phyloP scores from a whole-genome alignment of 2,329 filamentous ascomycete genomes.

The Penicillium sclerotiorum region DNA sequence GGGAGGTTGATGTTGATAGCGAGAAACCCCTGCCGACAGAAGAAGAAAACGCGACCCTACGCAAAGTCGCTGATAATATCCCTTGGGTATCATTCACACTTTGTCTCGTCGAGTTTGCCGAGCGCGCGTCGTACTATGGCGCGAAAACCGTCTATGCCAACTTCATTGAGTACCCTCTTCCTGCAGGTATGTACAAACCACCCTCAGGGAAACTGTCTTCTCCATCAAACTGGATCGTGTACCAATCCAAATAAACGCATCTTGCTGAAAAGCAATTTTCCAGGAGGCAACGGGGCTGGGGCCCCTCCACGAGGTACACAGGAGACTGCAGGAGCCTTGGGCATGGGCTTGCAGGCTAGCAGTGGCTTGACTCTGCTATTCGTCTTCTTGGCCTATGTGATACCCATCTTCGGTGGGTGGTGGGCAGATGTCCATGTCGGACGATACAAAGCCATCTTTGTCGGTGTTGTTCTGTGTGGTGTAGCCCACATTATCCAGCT shows the following conservation, averaged over 20 bases:
- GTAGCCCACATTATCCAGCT: slow-evolving; percentile 38
- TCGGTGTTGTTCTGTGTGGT: slow-evolving; percentile 45
- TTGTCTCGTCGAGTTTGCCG: slow-evolving; percentile 63
- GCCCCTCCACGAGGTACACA: slow-evolving; percentile 34
- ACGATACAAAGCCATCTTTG: slow-evolving; percentile 38
- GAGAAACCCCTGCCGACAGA: slow-evolving; percentile 50
- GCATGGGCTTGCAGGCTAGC: slow-evolving; percentile 57
- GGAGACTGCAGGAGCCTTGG: slow-evolving; percentile 59
- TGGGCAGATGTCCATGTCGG: slow-evolving; percentile 31
- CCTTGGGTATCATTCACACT: slow-evolving; percentile 59
- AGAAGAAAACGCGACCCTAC: slow-evolving; percentile 50
- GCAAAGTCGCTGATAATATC: slow-evolving; percentile 55
- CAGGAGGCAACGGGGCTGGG: slow-evolving; percentile 27
- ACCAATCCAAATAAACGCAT: too few relatives aligned
- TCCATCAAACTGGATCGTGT: too few relatives aligned
- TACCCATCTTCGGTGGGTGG: slow-evolving; percentile 53
- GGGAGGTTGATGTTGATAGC: too few relatives aligned
- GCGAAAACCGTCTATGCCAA: slow-evolving; percentile 60
- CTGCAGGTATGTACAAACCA: slow-evolving; percentile 47
- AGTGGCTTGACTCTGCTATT: slow-evolving; percentile 56
- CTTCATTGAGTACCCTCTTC: slow-evolving; percentile 64
- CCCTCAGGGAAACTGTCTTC: too few relatives aligned
- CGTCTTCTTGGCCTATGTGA: slow-evolving; percentile 57
- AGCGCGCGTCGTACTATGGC: slow-evolving; percentile 64
- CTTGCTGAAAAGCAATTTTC: neutral